Conservation (phyloP, 768 basidiomycete species). For the Lactarius quietus region DNA sequence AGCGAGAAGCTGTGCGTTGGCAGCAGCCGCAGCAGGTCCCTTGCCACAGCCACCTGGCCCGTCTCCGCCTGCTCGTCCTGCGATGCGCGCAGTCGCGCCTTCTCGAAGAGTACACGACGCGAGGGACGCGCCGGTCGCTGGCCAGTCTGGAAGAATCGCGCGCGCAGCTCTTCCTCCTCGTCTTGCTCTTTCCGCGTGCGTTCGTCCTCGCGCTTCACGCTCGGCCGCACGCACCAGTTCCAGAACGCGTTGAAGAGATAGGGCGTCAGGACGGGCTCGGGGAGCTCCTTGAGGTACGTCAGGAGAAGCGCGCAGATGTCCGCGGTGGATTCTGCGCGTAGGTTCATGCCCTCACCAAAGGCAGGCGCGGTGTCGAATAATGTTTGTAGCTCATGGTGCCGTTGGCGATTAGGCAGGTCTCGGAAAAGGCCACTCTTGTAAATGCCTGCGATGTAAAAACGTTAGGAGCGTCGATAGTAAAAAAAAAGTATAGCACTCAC, state of each 20-base stretch:
- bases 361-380: slow-evolving; percentile 36
- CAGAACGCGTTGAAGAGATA: slow-evolving; percentile 42
- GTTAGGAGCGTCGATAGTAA: not conserved
- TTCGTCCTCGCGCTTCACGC: slow-evolving; percentile 35
- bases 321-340: slow-evolving; percentile 34
- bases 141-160: slow-evolving; percentile 31
- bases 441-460: slow-evolving; percentile 34
- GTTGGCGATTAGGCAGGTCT: slow-evolving; percentile 39
- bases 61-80: slow-evolving; percentile 26
- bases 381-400: slow-evolving; percentile 39
- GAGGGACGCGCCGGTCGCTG: slow-evolving; percentile 24
- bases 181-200: slow-evolving; percentile 32
- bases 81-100: not conserved
- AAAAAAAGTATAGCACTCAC: slow-evolving; percentile 24
- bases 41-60: slow-evolving; percentile 39
- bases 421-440: slow-evolving; percentile 44
- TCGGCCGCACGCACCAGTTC: slow-evolving; percentile 44
- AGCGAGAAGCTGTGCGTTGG: slow-evolving; percentile 40
- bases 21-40: slow-evolving; percentile 49
- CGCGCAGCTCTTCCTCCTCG: slow-evolving; percentile 35
- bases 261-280: slow-evolving; percentile 44
- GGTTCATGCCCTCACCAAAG: slow-evolving; percentile 29
- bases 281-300: slow-evolving; percentile 46
- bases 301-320: slow-evolving; percentile 46
- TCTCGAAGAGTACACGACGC: slow-evolving; percentile 13